Evolutionary conservation across 495 filamentous ascomycete species (phyloP).

Genomic region (Rostrohypoxylon terebratum): DNA sequence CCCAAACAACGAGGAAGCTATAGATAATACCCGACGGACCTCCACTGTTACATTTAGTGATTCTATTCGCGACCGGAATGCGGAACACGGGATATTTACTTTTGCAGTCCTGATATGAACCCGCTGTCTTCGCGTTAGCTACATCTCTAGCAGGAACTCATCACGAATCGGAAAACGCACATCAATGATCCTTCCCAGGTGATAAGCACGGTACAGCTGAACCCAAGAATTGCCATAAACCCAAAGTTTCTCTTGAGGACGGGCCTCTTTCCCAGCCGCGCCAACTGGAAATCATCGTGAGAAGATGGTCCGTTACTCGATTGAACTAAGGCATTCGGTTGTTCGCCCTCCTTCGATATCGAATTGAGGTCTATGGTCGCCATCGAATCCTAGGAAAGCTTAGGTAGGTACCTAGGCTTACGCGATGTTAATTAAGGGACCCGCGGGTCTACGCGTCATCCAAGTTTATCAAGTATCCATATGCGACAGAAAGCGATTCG

Average conservation of each 20-base stretch:
- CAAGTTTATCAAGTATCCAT: conserved; percentile 2
- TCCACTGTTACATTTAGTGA: conserved; percentile 6
- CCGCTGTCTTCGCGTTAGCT: not conserved
- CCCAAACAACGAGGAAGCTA: conserved; percentile 6
- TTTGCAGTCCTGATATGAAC: conserved; percentile 10
- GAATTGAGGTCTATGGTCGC: not conserved
- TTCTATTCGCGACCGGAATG: not conserved
- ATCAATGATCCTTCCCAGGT: conserved; percentile 13
- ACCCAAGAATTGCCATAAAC: conserved; percentile 16
- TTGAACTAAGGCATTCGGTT: not conserved
- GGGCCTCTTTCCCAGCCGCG: conserved; percentile 7
- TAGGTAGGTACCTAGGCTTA: too few relatives aligned
- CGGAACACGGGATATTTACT: not conserved
- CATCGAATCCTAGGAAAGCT: too few relatives aligned
- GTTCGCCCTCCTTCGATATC: not conserved
- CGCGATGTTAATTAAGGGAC: not conserved
- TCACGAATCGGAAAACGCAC: not conserved
- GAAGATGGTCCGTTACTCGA: not conserved
- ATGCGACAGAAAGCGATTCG: not conserved
- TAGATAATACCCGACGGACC: conserved; percentile 12
- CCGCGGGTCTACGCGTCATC: not conserved
- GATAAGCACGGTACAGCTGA: conserved; percentile 8
- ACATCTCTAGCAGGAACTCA: not conserved
- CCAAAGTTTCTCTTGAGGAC: conserved; percentile 16
- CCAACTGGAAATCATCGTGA: conserved; percentile 3